Conservation (phyloP, 2,329 filamentous ascomycete genomes). For the Trichoderma sp. region DNA sequence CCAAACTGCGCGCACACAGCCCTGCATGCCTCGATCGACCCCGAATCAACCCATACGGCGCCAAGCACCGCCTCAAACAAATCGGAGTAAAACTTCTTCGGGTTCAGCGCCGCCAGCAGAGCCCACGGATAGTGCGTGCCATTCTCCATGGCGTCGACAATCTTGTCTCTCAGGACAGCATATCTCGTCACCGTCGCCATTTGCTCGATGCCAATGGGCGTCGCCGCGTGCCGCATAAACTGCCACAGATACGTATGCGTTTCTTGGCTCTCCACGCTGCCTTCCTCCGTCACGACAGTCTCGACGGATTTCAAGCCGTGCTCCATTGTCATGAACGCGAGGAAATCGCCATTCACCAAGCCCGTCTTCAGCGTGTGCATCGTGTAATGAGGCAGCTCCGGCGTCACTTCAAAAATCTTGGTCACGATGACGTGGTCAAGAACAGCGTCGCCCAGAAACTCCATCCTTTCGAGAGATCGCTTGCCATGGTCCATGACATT, state of each 20-base stretch:
- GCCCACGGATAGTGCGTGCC: conserved; percentile 74
- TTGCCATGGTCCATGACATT: conserved; percentile 46
- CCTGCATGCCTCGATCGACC: conserved; percentile 60
- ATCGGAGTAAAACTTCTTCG: conserved; percentile 81
- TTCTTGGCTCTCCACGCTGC: conserved; percentile 29
- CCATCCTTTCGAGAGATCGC: conserved; percentile 67
- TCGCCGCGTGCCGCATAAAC: conserved; percentile 64
- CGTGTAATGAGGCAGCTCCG: conserved; percentile 50
- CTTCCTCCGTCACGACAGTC: conserved; percentile 24
- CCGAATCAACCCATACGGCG: conserved; percentile 81
- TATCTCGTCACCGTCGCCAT: conserved; percentile 49
- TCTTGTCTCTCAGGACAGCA: conserved; percentile 46
- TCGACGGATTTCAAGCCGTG: conserved; percentile 32
- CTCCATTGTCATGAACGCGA: conserved; percentile 73
- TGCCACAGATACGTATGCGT: conserved; percentile 59
- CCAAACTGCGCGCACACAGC: conserved; percentile 64
- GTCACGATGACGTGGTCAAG: conserved; percentile 75
- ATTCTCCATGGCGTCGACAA: conserved; percentile 53
- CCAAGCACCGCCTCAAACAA: conserved; percentile 79
- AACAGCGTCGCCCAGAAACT: conserved; percentile 85
- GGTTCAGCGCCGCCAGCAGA: conserved; percentile 62
- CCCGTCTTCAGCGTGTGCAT: conserved; percentile 79
- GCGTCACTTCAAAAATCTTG: conserved; percentile 53
- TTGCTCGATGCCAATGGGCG: conserved; percentile 51
- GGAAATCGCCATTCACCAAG: conserved; percentile 76